Evolutionary conservation across 805 yeast species (phyloP).

Genomic region (Pichia heedii): DNA sequence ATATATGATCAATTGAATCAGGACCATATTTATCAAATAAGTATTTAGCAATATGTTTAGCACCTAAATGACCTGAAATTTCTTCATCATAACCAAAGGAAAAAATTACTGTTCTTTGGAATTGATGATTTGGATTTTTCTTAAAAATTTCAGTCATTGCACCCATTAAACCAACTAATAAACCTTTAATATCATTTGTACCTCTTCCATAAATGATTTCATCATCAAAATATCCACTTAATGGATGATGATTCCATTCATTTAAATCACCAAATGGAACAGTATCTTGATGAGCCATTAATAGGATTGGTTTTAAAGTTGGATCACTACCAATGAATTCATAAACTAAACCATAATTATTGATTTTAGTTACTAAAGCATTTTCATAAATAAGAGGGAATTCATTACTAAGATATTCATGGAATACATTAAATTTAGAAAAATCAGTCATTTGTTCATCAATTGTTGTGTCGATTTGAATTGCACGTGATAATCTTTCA

Average conservation of each 20-base stretch:
- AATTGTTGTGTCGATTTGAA: constrained; percentile 43
- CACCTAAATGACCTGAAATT: constrained; percentile 54
- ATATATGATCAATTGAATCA: constrained; percentile 48
- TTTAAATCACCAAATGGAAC: constrained; percentile 61
- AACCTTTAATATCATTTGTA: constrained; percentile 62
- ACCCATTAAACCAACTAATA: constrained; percentile 57
- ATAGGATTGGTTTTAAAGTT: constrained; percentile 49
- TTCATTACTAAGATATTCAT: constrained; percentile 16
- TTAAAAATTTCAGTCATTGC: constrained; percentile 45
- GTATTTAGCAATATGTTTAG: constrained; percentile 37
- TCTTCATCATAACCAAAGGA: constrained; percentile 82
- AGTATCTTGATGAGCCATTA: constrained; percentile 74
- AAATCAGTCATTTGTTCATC: constrained; percentile 17
- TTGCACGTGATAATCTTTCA: constrained; percentile 37
- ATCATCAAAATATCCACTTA: constrained; percentile 56
- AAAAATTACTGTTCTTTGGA: constrained; percentile 47
- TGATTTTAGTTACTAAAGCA: constrained; percentile 44
- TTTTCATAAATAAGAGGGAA: constrained; percentile 43
- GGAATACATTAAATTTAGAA: constrained; percentile 16
- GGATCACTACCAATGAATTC: constrained; percentile 51
- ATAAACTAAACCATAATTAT: constrained; percentile 53
- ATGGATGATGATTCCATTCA: constrained; percentile 62
- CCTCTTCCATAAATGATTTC: constrained; percentile 69
- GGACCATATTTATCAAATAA: constrained; percentile 49
- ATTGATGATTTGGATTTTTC: constrained; percentile 38